These are phyloP conservation scores for Ceriops tagal DNA, from an alignment of 345 rosid species.

Conservation along the genomic window DNA sequence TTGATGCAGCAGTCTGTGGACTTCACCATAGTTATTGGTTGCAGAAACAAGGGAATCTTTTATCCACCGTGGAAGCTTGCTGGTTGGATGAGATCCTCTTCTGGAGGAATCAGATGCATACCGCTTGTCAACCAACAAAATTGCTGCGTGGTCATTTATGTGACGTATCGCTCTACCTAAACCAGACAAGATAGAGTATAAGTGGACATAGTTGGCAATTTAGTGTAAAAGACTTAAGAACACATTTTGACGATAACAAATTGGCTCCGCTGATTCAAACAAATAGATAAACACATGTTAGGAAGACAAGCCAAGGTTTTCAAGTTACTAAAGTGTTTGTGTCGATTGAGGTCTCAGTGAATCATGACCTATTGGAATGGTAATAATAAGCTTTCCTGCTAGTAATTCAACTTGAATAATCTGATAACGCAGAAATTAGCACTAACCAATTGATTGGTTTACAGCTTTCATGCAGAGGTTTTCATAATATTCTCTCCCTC, in stretches of 20 bases:
- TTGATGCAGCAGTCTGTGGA: slow-evolving; percentile 66
- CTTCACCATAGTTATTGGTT: slow-evolving; percentile 76
- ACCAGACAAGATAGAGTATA: neutral
- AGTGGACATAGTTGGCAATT: neutral
- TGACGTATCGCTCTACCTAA: slow-evolving; percentile 89
- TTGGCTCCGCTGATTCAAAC: neutral
- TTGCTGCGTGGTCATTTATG: slow-evolving; percentile 77
- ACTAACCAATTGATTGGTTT: slow-evolving; percentile 86
- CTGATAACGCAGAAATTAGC: neutral
- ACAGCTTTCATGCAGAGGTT: slow-evolving; percentile 98
- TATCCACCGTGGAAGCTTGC: slow-evolving; percentile 84
- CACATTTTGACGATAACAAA: neutral
- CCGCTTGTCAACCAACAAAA: slow-evolving; percentile 72
- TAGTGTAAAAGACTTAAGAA: neutral
- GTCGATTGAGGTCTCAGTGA: neutral
- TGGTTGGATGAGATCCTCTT: slow-evolving; percentile 51
- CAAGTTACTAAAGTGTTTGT: neutral
- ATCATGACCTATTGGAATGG: neutral
- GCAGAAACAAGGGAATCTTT: slow-evolving; percentile 56
- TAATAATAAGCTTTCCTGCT: neutral
- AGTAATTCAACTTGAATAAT: neutral
- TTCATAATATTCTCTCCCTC: slow-evolving; percentile 91
- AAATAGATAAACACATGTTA: neutral
- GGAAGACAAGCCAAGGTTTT: neutral
- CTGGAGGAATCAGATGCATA: slow-evolving; percentile 54